Percentiles rank a stretch among this genome's conserved stretches.
Evolutionary conservation across 2,329 filamentous ascomycete species (phyloP).

Genomic region (Aspergillus proliferans): DNA sequence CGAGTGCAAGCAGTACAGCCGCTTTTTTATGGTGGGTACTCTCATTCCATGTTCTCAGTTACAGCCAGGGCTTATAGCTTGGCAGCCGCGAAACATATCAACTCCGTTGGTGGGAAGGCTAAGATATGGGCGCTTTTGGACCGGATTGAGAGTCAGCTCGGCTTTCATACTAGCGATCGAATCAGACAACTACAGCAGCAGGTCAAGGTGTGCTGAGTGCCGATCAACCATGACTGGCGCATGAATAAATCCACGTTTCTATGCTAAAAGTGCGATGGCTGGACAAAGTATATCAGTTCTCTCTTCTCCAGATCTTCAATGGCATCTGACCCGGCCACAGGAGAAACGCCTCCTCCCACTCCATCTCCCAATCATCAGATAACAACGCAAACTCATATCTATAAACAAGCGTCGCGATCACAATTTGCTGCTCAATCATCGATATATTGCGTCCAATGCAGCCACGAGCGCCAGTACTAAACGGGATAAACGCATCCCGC

Average conservation of each 20-base stretch:
- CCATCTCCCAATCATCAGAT: background rate
- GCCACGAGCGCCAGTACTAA: conserved; percentile 10
- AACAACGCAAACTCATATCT: conserved; percentile 3
- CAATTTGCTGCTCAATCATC: conserved; percentile 13
- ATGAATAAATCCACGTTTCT: background rate
- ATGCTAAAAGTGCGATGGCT: too few relatives aligned
- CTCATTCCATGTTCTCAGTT: background rate
- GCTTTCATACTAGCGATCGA: background rate
- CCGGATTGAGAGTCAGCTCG: background rate
- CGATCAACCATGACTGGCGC: background rate
- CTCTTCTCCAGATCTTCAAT: background rate
- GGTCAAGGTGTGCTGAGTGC: background rate
- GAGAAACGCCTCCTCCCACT: background rate
- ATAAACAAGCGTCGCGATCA: conserved; percentile 9
- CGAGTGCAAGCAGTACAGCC: background rate
- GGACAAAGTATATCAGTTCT: background rate
- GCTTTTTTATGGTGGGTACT: background rate
- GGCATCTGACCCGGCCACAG: background rate
- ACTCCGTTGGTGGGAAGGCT: background rate
- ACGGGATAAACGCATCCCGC: conserved; percentile 7
- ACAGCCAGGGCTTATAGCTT: background rate
- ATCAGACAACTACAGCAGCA: background rate
- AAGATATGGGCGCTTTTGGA: background rate
- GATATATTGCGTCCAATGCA: conserved; percentile 17
- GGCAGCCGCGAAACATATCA: background rate